Evolutionary conservation across 768 basidiomycete species (phyloP).

Genomic region (Terana coerulea): DNA sequence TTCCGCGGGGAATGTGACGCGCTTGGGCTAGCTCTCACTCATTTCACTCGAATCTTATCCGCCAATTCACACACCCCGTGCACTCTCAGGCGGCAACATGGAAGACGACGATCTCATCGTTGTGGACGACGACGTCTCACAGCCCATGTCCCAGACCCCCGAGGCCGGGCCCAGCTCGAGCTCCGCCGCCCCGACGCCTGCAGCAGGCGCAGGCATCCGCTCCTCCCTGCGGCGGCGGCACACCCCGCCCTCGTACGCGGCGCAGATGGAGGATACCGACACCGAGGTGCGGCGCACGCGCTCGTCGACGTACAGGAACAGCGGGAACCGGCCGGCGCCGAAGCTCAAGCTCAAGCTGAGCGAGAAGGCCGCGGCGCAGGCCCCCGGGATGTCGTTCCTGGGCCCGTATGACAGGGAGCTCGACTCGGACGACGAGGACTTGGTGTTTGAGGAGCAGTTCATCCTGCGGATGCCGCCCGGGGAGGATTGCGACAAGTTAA

Average conservation of each 20-base stretch:
- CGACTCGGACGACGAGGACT: slow-evolving; percentile 92
- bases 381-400: slow-evolving; percentile 83
- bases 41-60: no score
- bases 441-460: slow-evolving; percentile 97
- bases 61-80: no score
- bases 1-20: no score
- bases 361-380: slow-evolving; percentile 76
- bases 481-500: slow-evolving; percentile 73
- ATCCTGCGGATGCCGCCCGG: slow-evolving; percentile 86
- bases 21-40: no score
- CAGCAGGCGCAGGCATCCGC: slow-evolving; percentile 19
- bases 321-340: slow-evolving; percentile 36
- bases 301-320: slow-evolving; percentile 16
- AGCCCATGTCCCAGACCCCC: slow-evolving; percentile 5
- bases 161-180: slow-evolving; percentile 11
- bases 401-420: slow-evolving; percentile 92
- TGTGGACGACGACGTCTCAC: slow-evolving; percentile 23
- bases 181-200: slow-evolving; percentile 9
- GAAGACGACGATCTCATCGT: slow-evolving; percentile 26
- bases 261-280: slow-evolving; percentile 16
- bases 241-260: slow-evolving; percentile 18
- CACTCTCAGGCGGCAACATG: no score
- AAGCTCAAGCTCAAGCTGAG: slow-evolving; percentile 88
- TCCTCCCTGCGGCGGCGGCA: slow-evolving; percentile 13
- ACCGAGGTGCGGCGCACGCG: slow-evolving; percentile 23